phyloP scores from a whole-genome alignment of 2,329 filamentous ascomycete genomes.

The Fusarium sp. region DNA sequence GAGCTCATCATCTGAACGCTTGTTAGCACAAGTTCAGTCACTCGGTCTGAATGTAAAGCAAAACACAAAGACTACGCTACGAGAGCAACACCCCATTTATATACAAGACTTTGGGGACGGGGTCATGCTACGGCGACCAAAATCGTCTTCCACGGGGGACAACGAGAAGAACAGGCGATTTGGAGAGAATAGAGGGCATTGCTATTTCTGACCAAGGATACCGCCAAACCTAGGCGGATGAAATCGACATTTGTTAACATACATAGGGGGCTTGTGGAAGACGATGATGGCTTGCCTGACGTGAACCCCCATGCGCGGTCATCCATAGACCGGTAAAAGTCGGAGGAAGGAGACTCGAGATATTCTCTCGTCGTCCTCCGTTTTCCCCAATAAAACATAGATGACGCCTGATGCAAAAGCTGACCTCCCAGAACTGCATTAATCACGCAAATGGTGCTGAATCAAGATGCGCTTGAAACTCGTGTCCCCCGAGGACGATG shows the following conservation, averaged over 20 bases:
- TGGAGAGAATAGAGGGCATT: conserved; percentile 52
- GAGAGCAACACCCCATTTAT: conserved; percentile 50
- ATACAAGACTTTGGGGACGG: conserved; percentile 50
- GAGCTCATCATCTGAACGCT: conserved; percentile 68
- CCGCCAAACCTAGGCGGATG: conserved; percentile 45
- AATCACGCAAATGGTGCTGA: conserved; percentile 46
- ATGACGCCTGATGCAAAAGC: conserved; percentile 46
- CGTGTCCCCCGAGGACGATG: conserved; percentile 41
- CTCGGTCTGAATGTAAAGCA: conserved; percentile 32
- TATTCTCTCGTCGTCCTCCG: conserved; percentile 33
- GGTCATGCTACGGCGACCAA: conserved; percentile 66
- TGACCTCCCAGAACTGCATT: conserved; percentile 41
- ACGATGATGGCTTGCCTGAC: conserved; percentile 76
- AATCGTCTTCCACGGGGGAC: conserved; percentile 67
- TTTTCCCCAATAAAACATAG: conserved; percentile 42
- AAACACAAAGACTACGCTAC: conserved; percentile 43
- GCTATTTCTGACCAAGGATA: conserved; percentile 54
- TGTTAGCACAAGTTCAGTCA: conserved; percentile 52
- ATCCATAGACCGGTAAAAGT: conserved; percentile 34
- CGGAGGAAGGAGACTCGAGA: conserved; percentile 30
- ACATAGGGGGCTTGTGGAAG: conserved; percentile 71
- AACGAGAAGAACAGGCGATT: conserved; percentile 47
- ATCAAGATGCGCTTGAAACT: conserved; percentile 46
- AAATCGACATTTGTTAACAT: conserved; percentile 65
- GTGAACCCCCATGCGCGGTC: conserved; percentile 40